Evolutionary conservation across 345 rosid genomes (phyloP).

Genomic region (Lumnitzera racemosa): DNA sequence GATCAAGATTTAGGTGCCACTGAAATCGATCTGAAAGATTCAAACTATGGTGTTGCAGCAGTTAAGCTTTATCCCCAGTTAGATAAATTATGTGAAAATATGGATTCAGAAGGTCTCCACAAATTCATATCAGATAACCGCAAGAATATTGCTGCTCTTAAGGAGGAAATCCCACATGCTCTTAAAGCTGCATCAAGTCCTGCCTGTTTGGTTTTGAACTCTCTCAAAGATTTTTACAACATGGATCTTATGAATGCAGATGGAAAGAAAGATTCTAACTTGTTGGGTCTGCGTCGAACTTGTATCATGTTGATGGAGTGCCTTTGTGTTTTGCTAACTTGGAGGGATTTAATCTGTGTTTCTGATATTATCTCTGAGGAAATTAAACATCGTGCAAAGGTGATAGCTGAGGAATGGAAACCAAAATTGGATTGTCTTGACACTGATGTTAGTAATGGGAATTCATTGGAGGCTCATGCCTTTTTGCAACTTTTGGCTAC

Average conservation of each 20-base stretch:
- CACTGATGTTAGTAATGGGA: constrained; percentile 43
- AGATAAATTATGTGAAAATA: constrained; percentile 48
- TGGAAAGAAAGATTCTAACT: constrained; percentile 48
- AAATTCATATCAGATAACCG: constrained; percentile 37
- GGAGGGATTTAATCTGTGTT: constrained; percentile 46
- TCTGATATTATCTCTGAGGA: constrained; percentile 18
- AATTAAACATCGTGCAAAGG: constrained; percentile 63
- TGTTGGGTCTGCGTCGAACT: constrained; percentile 49
- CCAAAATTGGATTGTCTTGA: constrained; percentile 44
- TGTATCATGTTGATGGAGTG: constrained; percentile 45
- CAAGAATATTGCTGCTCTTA: constrained; percentile 30
- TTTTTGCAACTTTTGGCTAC: constrained; percentile 65
- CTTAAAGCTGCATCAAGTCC: constrained; percentile 53
- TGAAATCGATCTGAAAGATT: constrained; percentile 23
- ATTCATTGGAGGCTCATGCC: constrained; percentile 53
- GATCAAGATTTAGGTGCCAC: constrained; percentile 32
- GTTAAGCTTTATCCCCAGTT: constrained; percentile 45
- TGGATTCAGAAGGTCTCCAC: constrained; percentile 58
- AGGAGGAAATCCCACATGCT: constrained; percentile 45
- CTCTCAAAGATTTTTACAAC: constrained; percentile 48
- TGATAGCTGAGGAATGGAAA: constrained; percentile 60
- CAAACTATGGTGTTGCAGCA: constrained; percentile 28
- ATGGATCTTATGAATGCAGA: constrained; percentile 31
- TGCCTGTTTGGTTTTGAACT: constrained; percentile 53
- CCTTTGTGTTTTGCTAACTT: constrained; percentile 41